A percentile compares a stretch with the other conserved stretches of the same genome.
These are phyloP conservation scores for Paspalum vaginatum DNA, from an alignment of 176 grass and related monocot genomes.

Conservation along the genomic window DNA sequence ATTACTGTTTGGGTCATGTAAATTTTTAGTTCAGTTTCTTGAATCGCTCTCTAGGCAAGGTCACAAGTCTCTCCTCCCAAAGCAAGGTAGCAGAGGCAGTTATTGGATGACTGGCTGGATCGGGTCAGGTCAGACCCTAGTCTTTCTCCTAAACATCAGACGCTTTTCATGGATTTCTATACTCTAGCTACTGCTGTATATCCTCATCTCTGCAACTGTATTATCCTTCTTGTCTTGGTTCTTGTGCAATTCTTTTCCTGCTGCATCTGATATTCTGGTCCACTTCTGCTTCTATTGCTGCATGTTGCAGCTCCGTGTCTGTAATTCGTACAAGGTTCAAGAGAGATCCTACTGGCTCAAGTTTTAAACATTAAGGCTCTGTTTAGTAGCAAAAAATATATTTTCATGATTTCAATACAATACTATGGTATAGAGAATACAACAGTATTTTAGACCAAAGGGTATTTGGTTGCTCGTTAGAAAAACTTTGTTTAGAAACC, in stretches of 20 bases:
- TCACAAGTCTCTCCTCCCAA: conserved; percentile 42
- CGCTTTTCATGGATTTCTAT: conserved; percentile 27
- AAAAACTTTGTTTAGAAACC: too few species aligned
- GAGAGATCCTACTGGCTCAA: conserved; percentile 23
- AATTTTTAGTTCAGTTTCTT: conserved; percentile 26
- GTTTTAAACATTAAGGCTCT: conserved; percentile 8
- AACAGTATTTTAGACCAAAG: too few species aligned
- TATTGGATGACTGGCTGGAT: conserved; percentile 22
- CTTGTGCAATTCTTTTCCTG: conserved; percentile 45
- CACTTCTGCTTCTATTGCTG: conserved; percentile 27
- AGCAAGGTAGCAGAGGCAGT: conserved; percentile 30
- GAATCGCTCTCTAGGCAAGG: conserved; percentile 20
- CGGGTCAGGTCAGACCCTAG: conserved; percentile 49
- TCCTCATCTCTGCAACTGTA: conserved; percentile 30
- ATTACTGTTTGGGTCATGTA: background rate
- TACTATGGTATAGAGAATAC: too few species aligned
- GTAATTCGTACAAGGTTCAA: conserved; percentile 30
- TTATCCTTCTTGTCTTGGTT: conserved; percentile 47
- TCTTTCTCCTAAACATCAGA: conserved; percentile 29
- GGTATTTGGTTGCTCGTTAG: too few species aligned
- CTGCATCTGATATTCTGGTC: conserved; percentile 44
- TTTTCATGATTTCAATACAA: too few species aligned
- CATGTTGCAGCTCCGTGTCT: conserved; percentile 35
- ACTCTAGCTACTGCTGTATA: background rate
- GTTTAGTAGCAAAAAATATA: too few species aligned